Conservation (phyloP, 192 early-diverging fungal species). For the Diversispora eburnea region DNA sequence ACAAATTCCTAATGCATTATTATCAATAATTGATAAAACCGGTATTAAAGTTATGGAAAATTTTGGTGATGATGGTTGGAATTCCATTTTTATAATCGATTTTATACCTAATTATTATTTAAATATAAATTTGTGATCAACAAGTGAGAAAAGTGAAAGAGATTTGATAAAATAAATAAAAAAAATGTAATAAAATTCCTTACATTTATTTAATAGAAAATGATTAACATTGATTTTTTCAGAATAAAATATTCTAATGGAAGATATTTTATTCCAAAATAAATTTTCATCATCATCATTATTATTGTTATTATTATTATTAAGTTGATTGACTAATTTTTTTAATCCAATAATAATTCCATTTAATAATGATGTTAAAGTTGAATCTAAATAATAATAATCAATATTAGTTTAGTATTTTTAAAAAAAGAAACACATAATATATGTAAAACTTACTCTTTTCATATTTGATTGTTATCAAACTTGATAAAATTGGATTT, state of each 20-base stretch:
- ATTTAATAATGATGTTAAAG: neutral
- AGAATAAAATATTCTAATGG: constrained; percentile 23
- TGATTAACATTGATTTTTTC: neutral
- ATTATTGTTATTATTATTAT: neutral
- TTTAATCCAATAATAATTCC: neutral
- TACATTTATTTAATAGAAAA: constrained; percentile 6
- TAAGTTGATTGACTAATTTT: neutral
- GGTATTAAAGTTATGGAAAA: constrained; percentile 17
- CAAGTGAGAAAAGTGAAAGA: neutral
- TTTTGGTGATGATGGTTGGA: neutral
- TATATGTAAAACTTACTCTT: neutral
- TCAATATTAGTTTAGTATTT: neutral
- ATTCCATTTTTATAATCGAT: neutral
- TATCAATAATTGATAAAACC: constrained; percentile 8
- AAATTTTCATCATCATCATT: neutral
- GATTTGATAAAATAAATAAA: neutral
- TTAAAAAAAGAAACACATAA: neutral
- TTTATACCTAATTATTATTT: neutral
- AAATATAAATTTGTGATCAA: neutral
- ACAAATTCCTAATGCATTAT: constrained; percentile 4
- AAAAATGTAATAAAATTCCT: neutral
- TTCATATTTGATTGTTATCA: neutral
- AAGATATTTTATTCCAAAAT: constrained; percentile 15
- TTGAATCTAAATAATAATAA: neutral
- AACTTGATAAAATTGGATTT: neutral